Evolutionary conservation across 768 basidiomycete genomes (phyloP), one percentile per base, ranked within the genome.

Genomic region (Macrolepiota albuminosa): DNA sequence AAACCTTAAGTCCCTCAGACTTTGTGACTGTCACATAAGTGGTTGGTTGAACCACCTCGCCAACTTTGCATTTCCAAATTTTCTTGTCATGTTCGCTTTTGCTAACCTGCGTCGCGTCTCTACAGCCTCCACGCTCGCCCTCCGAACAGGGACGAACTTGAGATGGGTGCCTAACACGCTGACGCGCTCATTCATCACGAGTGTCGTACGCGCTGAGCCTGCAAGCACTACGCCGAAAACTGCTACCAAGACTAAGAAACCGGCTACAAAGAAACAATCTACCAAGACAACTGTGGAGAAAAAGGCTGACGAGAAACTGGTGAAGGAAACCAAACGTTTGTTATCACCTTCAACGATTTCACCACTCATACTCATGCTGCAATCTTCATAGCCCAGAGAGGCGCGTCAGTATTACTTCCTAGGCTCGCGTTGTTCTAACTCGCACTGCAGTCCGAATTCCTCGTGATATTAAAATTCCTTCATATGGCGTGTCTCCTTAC

Each of bases 101-200:
- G 16, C 59, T 14, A 47, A 51, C 37, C 42, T 63, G 29, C 63
- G 62, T 46, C 55, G 56, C 59, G 54, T 61, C 13, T 39, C 52
- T 4, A n/a, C 53, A 29, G 49, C 47, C 4, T 11, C 50, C 37
- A 36, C 10, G 33, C 8, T 47, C 21, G 5, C 55, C 9, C 57
- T 47, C 13, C 2, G 55, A 21, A 16, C 58, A 42, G 36, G 57
- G 6, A 40, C 24, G 16, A 43, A 58, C 0, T 18, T 31, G 4
- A 54, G 50, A 54, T 59, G 56, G 26, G 58, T 61, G 46, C 47
- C 62, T 29, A 57, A 50, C 43, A 21, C 58, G 21, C 54, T 55
- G 56, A 63, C 67, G 50, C 67, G 67, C 50, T 64, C 63, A 13
- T 68, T 68, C 67, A 34, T 64, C 39, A 54, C 58, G 18, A 62